Evolutionary conservation across 495 filamentous ascomycete species (phyloP).

Genomic region (Lepidopterella palustris): DNA sequence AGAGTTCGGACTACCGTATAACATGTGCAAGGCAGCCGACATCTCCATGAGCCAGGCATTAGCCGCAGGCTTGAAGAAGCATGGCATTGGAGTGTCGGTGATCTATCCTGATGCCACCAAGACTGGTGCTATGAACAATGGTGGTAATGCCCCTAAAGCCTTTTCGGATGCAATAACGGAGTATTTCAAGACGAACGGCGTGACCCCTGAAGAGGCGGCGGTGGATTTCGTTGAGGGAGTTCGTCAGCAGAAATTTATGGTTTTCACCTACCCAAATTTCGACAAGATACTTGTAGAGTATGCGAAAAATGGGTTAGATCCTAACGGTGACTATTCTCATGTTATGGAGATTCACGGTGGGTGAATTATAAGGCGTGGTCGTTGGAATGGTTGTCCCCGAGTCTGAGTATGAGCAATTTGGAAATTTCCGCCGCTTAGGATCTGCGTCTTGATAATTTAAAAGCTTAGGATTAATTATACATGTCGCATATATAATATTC

Average conservation of each 20-base stretch:
- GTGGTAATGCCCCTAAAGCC: neutral
- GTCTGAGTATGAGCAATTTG: too few relatives aligned
- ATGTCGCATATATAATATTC: too few relatives aligned
- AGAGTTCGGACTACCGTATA: neutral
- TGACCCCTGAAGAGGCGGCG: neutral
- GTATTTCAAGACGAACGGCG: too few relatives aligned
- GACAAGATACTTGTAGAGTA: neutral
- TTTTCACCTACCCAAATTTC: neutral
- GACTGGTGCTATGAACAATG: neutral
- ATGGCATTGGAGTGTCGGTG: neutral
- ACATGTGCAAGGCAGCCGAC: neutral
- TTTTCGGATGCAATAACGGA: neutral
- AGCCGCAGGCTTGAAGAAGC: neutral
- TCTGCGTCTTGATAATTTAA: too few relatives aligned
- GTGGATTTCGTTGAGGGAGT: neutral
- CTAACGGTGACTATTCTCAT: neutral
- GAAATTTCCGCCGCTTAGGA: too few relatives aligned
- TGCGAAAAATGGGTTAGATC: neutral
- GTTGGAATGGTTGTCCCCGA: too few relatives aligned
- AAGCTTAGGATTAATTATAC: too few relatives aligned
- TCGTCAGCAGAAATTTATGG: neutral
- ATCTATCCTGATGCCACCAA: neutral
- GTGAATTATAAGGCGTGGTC: too few relatives aligned
- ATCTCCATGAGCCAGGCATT: neutral
- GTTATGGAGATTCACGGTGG: too few relatives aligned